phyloP scores from a whole-genome alignment of 1,284 basidiomycete genomes.

The Tilletia setariae region DNA sequence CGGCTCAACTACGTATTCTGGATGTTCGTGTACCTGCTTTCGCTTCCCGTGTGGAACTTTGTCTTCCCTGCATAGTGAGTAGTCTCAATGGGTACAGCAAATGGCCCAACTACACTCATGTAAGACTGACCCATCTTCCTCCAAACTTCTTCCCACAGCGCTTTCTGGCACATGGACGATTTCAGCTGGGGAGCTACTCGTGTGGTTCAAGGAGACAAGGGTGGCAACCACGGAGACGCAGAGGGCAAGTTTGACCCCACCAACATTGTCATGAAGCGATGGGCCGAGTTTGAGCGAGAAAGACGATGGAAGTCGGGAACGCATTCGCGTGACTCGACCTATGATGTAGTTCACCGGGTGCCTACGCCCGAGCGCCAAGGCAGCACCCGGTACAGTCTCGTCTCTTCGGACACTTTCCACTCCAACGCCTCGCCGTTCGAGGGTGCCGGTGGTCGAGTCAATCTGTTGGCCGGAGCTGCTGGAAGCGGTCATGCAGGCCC shows the following conservation, averaged over 20 bases:
- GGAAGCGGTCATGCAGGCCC: not conserved
- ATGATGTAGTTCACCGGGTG: slow-evolving; percentile 58
- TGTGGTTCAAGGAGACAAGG: slow-evolving; percentile 51
- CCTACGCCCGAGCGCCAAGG: slow-evolving; percentile 45
- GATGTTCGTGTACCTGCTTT: slow-evolving; percentile 57
- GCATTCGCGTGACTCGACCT: slow-evolving; percentile 73
- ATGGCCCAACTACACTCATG: too few species aligned
- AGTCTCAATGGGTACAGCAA: not conserved
- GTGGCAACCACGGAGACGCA: slow-evolving; percentile 45
- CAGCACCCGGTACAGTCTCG: slow-evolving; percentile 41
- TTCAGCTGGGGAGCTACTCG: slow-evolving; percentile 57
- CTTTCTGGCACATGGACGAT: slow-evolving; percentile 57
- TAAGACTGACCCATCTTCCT: too few species aligned
- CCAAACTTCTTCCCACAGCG: slow-evolving; percentile 20
- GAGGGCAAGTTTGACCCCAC: slow-evolving; percentile 90
- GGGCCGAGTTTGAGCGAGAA: slow-evolving; percentile 97
- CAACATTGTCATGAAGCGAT: slow-evolving; percentile 97
- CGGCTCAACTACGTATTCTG: slow-evolving; percentile 57
- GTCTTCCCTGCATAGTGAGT: slow-evolving; percentile 49
- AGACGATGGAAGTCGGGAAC: slow-evolving; percentile 84
- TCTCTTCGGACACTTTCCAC: slow-evolving; percentile 42
- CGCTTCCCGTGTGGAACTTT: slow-evolving; percentile 58
- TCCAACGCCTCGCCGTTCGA: slow-evolving; percentile 34
- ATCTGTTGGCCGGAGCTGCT: slow-evolving; percentile 1
- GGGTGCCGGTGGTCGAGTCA: not conserved